phyloP scores from a whole-genome alignment of 176 grass and related monocot species.

The Oryza meyeriana region DNA sequence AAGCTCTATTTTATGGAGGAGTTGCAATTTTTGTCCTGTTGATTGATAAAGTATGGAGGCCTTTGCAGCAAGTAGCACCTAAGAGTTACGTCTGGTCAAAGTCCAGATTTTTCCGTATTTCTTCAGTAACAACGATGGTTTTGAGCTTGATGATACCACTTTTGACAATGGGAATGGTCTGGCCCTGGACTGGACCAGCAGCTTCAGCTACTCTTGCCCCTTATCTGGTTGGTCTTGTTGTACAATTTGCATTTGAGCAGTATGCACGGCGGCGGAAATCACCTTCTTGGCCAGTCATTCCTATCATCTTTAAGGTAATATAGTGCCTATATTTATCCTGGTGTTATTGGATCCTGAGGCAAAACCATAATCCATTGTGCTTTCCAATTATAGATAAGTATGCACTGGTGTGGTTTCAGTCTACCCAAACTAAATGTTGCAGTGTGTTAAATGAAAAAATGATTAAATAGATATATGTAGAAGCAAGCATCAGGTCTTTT shows the following conservation, averaged over 20 bases:
- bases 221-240: constrained; percentile 91
- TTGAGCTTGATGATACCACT: constrained; percentile 89
- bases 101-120: constrained; percentile 66
- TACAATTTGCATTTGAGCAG: constrained; percentile 91
- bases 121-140: constrained; percentile 87
- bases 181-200: constrained; percentile 97
- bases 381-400: constrained; percentile 8
- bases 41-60: constrained; percentile 83
- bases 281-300: constrained; percentile 89
- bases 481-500: not conserved
- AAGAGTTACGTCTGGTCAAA: constrained; percentile 58
- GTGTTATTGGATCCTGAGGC: constrained; percentile 10
- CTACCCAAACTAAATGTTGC: not conserved
- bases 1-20: constrained; percentile 90
- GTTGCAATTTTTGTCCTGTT: constrained; percentile 82
- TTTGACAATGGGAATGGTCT: constrained; percentile 96
- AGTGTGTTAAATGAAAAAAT: not conserved
- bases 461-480: not conserved
- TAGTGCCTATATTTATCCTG: constrained; percentile 3
- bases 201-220: constrained; percentile 94
- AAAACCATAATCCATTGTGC: not conserved
- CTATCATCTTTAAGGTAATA: constrained; percentile 89
- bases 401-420: not conserved
- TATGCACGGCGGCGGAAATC: constrained; percentile 74
- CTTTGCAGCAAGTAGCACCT: constrained; percentile 52